Percentiles rank a stretch among this genome's conserved stretches.
These are phyloP conservation scores for Rhizopogon salebrosus DNA, from an alignment of 768 basidiomycete species.

Conservation along the genomic window DNA sequence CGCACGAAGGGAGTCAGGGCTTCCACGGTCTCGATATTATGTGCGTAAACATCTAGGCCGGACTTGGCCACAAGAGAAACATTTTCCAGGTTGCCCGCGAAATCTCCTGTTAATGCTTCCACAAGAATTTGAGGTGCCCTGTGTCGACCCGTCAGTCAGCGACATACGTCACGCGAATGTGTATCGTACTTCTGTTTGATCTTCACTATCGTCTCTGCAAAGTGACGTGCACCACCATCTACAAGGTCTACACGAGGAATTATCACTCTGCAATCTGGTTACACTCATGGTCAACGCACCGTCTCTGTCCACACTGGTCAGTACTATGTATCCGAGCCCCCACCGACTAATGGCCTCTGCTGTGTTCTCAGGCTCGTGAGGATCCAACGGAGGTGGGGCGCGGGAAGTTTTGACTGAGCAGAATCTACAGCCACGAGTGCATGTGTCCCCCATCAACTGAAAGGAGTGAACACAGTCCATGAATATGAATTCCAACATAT, in stretches of 20 bases:
- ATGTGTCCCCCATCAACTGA: constrained; percentile 98
- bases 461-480: constrained; percentile 5
- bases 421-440: constrained; percentile 95
- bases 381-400: constrained; percentile 84
- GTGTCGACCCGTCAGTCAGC: constrained; percentile 1
- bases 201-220: constrained; percentile 90
- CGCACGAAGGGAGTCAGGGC: constrained; percentile 91
- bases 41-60: constrained; percentile 95
- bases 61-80: constrained; percentile 85
- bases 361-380: constrained; percentile 96
- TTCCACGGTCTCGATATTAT: constrained; percentile 97
- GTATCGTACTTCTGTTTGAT: constrained; percentile 85
- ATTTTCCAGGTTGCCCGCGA: constrained; percentile 70
- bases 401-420: constrained; percentile 95
- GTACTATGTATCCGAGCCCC: constrained; percentile 96
- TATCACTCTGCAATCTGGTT: background rate
- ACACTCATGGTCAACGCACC: constrained; percentile 44
- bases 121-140: constrained; percentile 95
- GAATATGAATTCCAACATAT: background rate
- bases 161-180: background rate
- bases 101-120: constrained; percentile 95
- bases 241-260: constrained; percentile 59
- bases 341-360: constrained; percentile 97
- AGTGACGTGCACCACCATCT: constrained; percentile 91
- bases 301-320: constrained; percentile 96